These are phyloP conservation scores for Verticillium isaacii DNA, from an alignment of 2,329 filamentous ascomycete genomes.

Conservation along the genomic window DNA sequence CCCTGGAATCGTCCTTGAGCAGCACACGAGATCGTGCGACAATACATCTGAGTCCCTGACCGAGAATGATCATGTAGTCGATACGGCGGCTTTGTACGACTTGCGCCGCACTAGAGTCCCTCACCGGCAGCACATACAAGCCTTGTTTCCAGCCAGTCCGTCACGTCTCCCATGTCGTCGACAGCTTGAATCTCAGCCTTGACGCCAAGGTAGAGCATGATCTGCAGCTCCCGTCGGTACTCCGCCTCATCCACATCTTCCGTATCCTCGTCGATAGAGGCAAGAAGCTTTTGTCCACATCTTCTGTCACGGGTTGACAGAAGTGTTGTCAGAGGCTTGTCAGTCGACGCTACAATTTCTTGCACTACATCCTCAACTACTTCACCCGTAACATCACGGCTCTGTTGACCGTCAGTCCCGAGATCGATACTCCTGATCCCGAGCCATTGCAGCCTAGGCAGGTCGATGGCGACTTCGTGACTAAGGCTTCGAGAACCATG, in stretches of 20 bases:
- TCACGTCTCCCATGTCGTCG: constrained; percentile 48
- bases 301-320: constrained; percentile 54
- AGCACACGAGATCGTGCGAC: too few species aligned
- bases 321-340: constrained; percentile 19
- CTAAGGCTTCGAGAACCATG: constrained; percentile 58
- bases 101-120: not conserved
- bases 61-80: not conserved
- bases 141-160: constrained; percentile 42
- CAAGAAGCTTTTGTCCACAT: constrained; percentile 50
- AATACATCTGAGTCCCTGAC: not conserved
- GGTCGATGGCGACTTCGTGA: constrained; percentile 50
- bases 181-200: constrained; percentile 77
- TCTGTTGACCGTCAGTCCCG: constrained; percentile 5
- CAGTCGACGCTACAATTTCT: not conserved
- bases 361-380: constrained; percentile 11
- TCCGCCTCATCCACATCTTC: constrained; percentile 27
- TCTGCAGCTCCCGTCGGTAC: constrained; percentile 56
- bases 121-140: constrained; percentile 18
- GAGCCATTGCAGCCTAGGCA: constrained; percentile 57
- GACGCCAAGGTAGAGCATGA: constrained; percentile 67
- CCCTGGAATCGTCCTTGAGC: not conserved
- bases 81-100: not conserved
- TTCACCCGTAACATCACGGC: not conserved
- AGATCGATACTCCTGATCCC: constrained; percentile 49
- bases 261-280: constrained; percentile 21